Evolutionary conservation across 2,329 filamentous ascomycete genomes (phyloP), one percentile per base, ranked within the genome.

Genomic region (Lachnellula hyalina): DNA sequence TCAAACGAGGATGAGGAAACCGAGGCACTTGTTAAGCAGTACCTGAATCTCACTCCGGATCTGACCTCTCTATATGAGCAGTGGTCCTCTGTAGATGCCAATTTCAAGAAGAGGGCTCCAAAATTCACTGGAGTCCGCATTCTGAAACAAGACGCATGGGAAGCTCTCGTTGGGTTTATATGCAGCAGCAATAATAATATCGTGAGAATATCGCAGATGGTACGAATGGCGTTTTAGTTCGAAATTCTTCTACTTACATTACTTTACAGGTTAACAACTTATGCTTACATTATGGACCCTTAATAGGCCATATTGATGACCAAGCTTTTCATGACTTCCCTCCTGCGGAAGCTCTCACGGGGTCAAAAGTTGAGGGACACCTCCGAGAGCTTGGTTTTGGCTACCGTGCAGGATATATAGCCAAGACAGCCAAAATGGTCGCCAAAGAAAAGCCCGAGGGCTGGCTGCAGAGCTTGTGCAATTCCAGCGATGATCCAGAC

Each of bases 111-210:
- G 67, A 90, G 89, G 63, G 93, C 94, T 0, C 86, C 89, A 0
- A 85, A 86, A 53, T 99, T 99, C 70, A 86, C 87, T 0, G 94
- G 95, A 12, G 88, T 99, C 53, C 85, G 94, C 21, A 96, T 99
- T 61, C 75, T 99, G 45, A 89, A 87, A 65, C 94, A 99, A 74
- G 92, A 96, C 75, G 86, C 93, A 1, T 99, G 95, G 94, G 94
- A 99, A 72, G 85, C 94, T 0, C 77, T 99, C 21, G 77, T 99
- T 23, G 86, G 88, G 54, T 99, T 99, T 72, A 99, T 99, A 61
- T 99, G 94, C 78, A 96, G 92, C 72, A 96, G 91, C 73, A 99
- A 99, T 73, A 99, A 99, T 74, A 96, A 99, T 69, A 99, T 99
- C 57, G 81, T 86, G 2, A 84, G 94, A 40, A 99, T 99, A 69